Percentiles rank a stretch among this genome's conserved stretches.
These are phyloP conservation scores for Mucor saturninus DNA, from an alignment of 371 early-diverging fungal species.

Conservation along the genomic window DNA sequence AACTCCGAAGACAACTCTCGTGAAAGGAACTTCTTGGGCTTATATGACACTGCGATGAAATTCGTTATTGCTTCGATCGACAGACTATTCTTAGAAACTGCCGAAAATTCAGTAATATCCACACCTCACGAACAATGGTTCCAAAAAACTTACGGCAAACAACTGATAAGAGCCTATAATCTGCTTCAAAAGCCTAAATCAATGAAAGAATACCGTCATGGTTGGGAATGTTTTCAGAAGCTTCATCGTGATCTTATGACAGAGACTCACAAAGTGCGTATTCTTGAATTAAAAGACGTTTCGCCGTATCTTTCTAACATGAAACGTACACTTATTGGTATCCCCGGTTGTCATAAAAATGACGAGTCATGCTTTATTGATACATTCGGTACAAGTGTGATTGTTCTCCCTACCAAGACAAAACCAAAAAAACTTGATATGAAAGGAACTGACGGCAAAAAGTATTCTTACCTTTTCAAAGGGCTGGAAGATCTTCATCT, in stretches of 20 bases:
- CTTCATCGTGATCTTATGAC: conserved; percentile 58
- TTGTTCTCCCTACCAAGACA: conserved; percentile 83
- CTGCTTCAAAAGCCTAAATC: conserved; percentile 56
- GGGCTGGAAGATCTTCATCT: conserved; percentile 92
- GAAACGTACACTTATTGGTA: conserved; percentile 58
- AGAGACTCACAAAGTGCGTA: conserved; percentile 62
- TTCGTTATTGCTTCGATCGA: conserved; percentile 65
- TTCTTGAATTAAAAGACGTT: conserved; percentile 61
- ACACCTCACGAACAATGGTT: conserved; percentile 80
- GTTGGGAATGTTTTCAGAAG: conserved; percentile 65
- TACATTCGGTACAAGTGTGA: conserved; percentile 63
- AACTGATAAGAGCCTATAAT: conserved; percentile 56
- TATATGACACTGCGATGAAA: conserved; percentile 60
- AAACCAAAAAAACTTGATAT: conserved; percentile 89
- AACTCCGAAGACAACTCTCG: conserved; percentile 21
- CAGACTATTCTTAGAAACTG: conserved; percentile 45
- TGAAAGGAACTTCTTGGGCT: conserved; percentile 55
- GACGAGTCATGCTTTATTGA: conserved; percentile 49
- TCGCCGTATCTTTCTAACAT: conserved; percentile 68
- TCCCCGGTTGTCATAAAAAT: conserved; percentile 62
- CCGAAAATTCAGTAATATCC: conserved; percentile 35
- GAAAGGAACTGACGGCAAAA: conserved; percentile 74
- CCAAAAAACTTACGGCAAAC: conserved; percentile 53
- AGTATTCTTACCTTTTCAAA: conserved; percentile 85
- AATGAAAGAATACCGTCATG: conserved; percentile 57